Percentiles rank a stretch among this genome's conserved stretches.
phyloP scores from a whole-genome alignment of 768 basidiomycete genomes.

The Lactarius sp. region DNA sequence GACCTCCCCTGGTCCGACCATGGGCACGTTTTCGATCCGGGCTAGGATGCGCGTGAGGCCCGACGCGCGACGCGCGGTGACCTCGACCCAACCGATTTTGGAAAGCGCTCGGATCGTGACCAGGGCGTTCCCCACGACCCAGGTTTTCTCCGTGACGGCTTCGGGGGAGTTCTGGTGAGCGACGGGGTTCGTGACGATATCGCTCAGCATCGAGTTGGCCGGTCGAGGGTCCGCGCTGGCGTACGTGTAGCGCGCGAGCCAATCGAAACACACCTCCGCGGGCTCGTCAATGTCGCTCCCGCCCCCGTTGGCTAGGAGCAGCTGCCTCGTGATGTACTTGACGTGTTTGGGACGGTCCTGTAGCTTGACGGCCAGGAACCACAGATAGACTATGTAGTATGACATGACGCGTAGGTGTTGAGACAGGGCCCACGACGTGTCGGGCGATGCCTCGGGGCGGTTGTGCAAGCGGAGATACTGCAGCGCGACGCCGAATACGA shows the following conservation, averaged over 20 bases:
- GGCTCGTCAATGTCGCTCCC: conserved; percentile 73
- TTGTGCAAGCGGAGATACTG: conserved; percentile 93
- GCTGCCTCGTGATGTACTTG: conserved; percentile 78
- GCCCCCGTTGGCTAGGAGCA: conserved; percentile 81
- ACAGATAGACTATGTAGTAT: conserved; percentile 86
- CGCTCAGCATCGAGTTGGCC: conserved; percentile 68
- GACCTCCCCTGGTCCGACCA: conserved; percentile 79
- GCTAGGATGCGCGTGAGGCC: conserved; percentile 84
- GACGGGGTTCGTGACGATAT: conserved; percentile 66
- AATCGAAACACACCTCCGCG: conserved; percentile 96
- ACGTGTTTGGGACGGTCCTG: conserved; percentile 77
- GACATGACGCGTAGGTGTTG: conserved; percentile 89
- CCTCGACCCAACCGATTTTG: conserved; percentile 83
- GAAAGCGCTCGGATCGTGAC: conserved; percentile 73
- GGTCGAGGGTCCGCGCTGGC: conserved; percentile 91
- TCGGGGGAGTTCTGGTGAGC: conserved; percentile 33
- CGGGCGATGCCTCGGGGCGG: conserved; percentile 49
- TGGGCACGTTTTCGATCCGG: conserved; percentile 82
- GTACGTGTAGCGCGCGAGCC: conserved; percentile 92
- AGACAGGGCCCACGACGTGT: conserved; percentile 78
- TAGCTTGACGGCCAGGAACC: conserved; percentile 88
- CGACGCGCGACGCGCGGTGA: conserved; percentile 79
- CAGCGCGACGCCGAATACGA: conserved; percentile 90
- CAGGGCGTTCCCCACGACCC: conserved; percentile 81
- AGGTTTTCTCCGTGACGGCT: conserved; percentile 61